Conservation (phyloP, 139 green algal genomes). For the Picochlorum sp. region DNA sequence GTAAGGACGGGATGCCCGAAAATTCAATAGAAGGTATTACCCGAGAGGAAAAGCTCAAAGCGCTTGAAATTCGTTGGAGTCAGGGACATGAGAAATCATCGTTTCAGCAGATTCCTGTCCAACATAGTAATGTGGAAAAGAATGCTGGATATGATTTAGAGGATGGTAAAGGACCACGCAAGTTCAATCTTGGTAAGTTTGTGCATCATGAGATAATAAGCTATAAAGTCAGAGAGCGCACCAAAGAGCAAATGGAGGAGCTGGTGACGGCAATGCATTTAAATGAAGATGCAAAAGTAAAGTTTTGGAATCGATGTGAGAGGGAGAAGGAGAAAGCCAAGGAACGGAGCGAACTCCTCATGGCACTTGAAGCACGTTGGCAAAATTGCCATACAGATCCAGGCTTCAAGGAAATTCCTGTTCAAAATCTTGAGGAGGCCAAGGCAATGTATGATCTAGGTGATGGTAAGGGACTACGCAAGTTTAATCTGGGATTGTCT, state of each 20-base stretch:
- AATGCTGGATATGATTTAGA: neutral
- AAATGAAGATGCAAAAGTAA: neutral
- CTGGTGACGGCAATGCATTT: neutral
- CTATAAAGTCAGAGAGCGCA: neutral
- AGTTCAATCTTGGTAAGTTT: neutral
- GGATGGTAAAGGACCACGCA: neutral
- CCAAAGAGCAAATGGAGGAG: neutral
- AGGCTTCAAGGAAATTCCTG: too few relatives aligned
- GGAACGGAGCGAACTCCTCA: too few relatives aligned
- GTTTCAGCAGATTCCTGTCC: too few relatives aligned
- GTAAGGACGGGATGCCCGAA: too few relatives aligned
- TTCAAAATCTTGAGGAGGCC: neutral
- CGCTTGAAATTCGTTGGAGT: too few relatives aligned
- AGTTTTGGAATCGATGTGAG: too few relatives aligned
- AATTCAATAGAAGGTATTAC: too few relatives aligned
- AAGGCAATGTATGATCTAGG: neutral
- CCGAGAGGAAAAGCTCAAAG: too few relatives aligned
- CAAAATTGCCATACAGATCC: too few relatives aligned
- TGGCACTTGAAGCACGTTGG: too few relatives aligned
- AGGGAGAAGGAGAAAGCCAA: too few relatives aligned
- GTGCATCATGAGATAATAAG: neutral
- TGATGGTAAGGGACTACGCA: neutral
- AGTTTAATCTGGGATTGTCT: neutral
- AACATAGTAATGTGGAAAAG: neutral
- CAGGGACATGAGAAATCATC: too few relatives aligned